Base-by-base conservation (phyloP, 306 rosid species). In the Lathyrus aphaca region DNA sequence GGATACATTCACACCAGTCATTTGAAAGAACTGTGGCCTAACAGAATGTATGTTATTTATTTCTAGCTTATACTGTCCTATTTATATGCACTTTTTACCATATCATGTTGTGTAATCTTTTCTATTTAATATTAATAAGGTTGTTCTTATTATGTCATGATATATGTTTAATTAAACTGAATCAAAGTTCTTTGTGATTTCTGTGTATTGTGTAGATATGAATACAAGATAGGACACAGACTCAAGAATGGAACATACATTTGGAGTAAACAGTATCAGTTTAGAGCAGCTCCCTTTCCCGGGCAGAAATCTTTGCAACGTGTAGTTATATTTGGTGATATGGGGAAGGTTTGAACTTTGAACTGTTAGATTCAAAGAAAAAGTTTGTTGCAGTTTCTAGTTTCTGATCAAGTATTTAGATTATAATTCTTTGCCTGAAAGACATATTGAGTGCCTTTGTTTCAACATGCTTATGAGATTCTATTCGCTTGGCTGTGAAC, bases 271-370 rank as follows among this genome's bases (percentile, higher is more conserved):
- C 72, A 71, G 17, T 82, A 90, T 81, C 85, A 86, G 66, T 93
- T 93, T 73, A 81, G 66, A 84, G 86, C 98, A 50, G 78, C 96
- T 64, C 96, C 98, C 54, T 93, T 86, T 82, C 98, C 93, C 57
- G 96, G 98, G 56, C 96, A 88, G 76, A 88, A 82, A 45, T 92
- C 96, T 35, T 69, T 87, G 73, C 96, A 90, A 79, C 87, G 88
- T 21, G 86, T 92, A 19, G 81, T 86, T 75, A 80, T 92, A 80
- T 92, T 92, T 71, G 98, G 96, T 6, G 96, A 93, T 81, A 90
- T 90, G 96, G 96, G 96, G 66, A 93, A 93, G 98, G 98, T 93
- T 82, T 73, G 80, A 27, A 64, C 71, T 79, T 82, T 68, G 79
- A 27, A 73, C 68, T 77, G 51, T 54, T 68, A 17, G 39, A 48